phyloP scores from a whole-genome alignment of 345 rosid genomes.

The Eucalyptus tenuipes region DNA sequence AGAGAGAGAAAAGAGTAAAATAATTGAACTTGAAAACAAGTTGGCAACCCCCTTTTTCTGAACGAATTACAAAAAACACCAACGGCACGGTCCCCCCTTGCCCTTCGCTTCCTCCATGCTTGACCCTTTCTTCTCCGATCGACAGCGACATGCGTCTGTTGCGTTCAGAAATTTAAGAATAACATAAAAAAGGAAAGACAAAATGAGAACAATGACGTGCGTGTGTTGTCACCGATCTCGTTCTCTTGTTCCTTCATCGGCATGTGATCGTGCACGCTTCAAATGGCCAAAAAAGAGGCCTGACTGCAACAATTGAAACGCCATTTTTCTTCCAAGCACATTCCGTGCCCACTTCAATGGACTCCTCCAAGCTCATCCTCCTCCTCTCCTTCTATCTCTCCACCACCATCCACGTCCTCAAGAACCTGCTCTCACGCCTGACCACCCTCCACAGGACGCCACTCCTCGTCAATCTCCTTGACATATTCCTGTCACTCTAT shows the following conservation, averaged over 20 bases:
- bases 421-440: background rate
- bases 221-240: background rate
- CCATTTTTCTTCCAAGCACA: background rate
- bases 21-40: background rate
- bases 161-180: background rate
- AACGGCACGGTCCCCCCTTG: background rate
- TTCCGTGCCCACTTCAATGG: background rate
- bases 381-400: background rate
- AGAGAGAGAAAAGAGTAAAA: background rate
- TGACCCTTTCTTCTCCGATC: background rate
- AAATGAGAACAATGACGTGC: background rate
- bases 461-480: constrained; percentile 16
- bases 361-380: background rate
- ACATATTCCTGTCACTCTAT: constrained; percentile 27
- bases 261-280: background rate
- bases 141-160: background rate
- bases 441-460: constrained; percentile 1
- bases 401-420: background rate
- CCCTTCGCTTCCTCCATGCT: background rate
- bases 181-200: background rate
- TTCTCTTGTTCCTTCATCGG: background rate
- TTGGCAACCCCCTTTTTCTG: background rate
- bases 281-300: background rate
- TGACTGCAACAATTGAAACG: background rate
- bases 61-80: background rate